Evolutionary conservation across 306 rosid species (phyloP), one percentile per base, ranked within the genome.

Genomic region (Begonia peltatifolia): DNA sequence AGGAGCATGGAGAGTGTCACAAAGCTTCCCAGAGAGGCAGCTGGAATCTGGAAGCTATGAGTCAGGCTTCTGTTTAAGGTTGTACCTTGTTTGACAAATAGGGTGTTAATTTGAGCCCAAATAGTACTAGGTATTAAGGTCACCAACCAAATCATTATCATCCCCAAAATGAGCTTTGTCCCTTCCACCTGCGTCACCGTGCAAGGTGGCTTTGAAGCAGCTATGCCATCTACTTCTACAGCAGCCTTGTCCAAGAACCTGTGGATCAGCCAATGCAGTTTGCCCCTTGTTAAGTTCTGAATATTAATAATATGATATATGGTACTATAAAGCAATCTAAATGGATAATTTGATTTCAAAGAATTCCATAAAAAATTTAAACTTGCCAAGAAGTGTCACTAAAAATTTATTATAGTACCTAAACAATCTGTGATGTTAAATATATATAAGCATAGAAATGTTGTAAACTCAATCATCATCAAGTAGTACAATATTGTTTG

Each of bases 161-260:
- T 81, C 20, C 84, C 79, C 7, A 84, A 13, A 42, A 80, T 44
- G 10, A 69, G 76, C 67, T 84, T 80, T 44, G 70, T 62, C 67
- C 74, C 81, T 68, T 84, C 94, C 14, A 84, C 89, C 58, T 71
- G 86, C n/a, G 83, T 80, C 65, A 79, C 81, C 9, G 94, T 81
- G 67, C 76, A 76, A 46, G 79, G 73, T 8, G 68, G 46, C 47
- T 48, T 65, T 50, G 80, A 55, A 22, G 17, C 10, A 12, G 56
- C 70, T 44, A 2, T 49, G 43, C 2, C 54, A 18, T 62, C 74
- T 14, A 63, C 58, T 76, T 70, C 72, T 41, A 81, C 66, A 15
- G 90, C 82, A 53, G 94, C 94, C 79, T 68, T 79, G 68, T 84
- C 89, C 68, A 81, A 68, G 66, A 84, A 84, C 70, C 94, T 81